These are phyloP conservation scores for Chrysopogon serrulatus DNA, from an alignment of 176 grass and related monocot genomes.

Conservation along the genomic window DNA sequence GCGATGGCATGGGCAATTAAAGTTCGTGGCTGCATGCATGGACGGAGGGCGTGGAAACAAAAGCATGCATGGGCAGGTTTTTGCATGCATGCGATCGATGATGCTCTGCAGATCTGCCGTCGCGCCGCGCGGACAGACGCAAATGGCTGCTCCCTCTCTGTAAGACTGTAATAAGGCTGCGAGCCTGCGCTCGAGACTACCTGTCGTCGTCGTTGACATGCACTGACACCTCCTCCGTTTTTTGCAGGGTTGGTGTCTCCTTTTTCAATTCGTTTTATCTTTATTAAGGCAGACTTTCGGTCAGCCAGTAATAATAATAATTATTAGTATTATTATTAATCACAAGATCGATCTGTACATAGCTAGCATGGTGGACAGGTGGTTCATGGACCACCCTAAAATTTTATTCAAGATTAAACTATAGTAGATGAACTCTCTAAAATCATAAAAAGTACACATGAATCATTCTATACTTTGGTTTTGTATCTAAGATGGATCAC, in stretches of 20 bases:
- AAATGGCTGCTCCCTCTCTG: neutral
- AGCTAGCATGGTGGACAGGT: too few relatives aligned
- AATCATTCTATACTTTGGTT: too few relatives aligned
- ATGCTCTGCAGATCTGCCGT: slow-evolving; percentile 18
- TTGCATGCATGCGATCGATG: slow-evolving; percentile 27
- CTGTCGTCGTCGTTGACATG: slow-evolving; percentile 54
- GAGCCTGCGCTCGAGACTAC: slow-evolving; percentile 35
- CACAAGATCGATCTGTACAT: too few relatives aligned
- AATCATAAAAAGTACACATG: too few relatives aligned
- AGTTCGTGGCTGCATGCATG: slow-evolving; percentile 9
- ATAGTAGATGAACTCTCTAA: too few relatives aligned
- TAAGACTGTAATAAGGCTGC: slow-evolving; percentile 5
- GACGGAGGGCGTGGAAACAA: slow-evolving; percentile 28
- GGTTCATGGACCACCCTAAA: too few relatives aligned
- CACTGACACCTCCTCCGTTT: slow-evolving; percentile 9
- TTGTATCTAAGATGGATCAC: too few relatives aligned
- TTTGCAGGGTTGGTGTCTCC: neutral
- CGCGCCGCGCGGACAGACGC: neutral
- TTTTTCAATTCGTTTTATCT: neutral
- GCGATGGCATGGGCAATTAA: neutral
- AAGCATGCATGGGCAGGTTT: slow-evolving; percentile 25
- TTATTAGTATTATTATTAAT: too few relatives aligned
- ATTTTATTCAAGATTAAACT: too few relatives aligned
- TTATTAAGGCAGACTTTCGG: neutral
- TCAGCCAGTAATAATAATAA: too few relatives aligned